Evolutionary conservation across 73 alveolate species (phyloP).

Genomic region (Breviolum minutum): DNA sequence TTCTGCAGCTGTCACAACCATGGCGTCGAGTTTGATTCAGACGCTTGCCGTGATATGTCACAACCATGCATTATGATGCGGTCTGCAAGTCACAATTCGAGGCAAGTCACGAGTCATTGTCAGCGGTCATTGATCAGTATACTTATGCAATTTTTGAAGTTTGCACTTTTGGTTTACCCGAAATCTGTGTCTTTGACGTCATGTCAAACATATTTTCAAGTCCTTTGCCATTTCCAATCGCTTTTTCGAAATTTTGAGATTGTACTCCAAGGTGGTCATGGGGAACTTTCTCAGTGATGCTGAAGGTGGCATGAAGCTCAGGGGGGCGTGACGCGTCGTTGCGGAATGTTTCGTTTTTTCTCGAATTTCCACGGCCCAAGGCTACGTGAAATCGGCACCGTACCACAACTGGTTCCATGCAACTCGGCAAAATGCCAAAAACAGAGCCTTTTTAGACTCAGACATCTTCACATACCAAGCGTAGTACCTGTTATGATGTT

Average conservation of each 20-base stretch:
- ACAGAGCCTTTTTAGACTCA: too few relatives aligned
- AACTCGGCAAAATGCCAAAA: background rate
- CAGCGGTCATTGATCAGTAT: too few relatives aligned
- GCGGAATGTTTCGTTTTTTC: background rate
- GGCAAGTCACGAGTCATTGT: background rate
- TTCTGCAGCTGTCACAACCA: conserved; percentile 94
- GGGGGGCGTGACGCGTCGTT: background rate
- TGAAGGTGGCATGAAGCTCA: conserved; percentile 22
- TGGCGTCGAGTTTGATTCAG: conserved; percentile 80
- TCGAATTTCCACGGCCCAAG: background rate
- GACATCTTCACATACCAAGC: too few relatives aligned
- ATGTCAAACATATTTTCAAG: background rate
- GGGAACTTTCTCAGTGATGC: conserved; percentile 84
- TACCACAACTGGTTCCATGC: conserved; percentile 93
- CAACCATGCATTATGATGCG: background rate
- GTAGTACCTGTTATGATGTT: too few relatives aligned
- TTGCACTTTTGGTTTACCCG: too few relatives aligned
- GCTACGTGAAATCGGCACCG: conserved; percentile 75
- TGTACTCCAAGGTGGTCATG: conserved; percentile 36
- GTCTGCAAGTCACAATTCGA: background rate
- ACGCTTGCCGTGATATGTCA: background rate
- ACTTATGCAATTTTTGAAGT: too few relatives aligned
- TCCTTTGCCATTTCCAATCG: background rate
- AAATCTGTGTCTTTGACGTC: too few relatives aligned
- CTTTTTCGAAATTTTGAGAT: background rate